Percentiles rank a stretch among this genome's conserved stretches.
phyloP scores from a whole-genome alignment of 176 grass and related monocot genomes.

The Juncus inflexus region DNA sequence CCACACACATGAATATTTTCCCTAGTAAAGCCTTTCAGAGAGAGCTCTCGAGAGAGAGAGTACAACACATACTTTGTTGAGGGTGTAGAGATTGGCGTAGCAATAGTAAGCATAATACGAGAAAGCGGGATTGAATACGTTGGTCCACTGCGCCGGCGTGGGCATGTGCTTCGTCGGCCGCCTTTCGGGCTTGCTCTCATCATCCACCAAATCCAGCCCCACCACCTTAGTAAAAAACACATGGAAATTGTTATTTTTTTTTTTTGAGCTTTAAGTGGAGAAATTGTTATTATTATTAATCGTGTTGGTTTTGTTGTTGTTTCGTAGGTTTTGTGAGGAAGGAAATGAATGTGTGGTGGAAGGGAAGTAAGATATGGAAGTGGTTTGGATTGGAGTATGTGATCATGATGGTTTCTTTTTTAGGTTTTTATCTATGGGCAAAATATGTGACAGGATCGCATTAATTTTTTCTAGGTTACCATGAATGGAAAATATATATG shows the following conservation, averaged over 20 bases:
- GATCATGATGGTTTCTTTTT: no score
- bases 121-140: slow-evolving; percentile 97
- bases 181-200: slow-evolving; percentile 98
- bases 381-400: no score
- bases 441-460: no score
- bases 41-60: slow-evolving; percentile 2
- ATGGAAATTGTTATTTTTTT: neutral
- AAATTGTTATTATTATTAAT: no score
- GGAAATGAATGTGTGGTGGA: no score
- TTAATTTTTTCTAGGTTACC: no score
- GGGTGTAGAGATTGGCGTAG: slow-evolving; percentile 88
- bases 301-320: no score
- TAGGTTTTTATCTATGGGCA: no score
- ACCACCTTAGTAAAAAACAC: slow-evolving; percentile 53
- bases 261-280: no score
- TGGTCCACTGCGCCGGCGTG: slow-evolving; percentile 89
- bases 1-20: slow-evolving; percentile 14
- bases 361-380: no score
- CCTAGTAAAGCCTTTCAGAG: neutral
- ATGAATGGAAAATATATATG: no score
- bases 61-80: slow-evolving; percentile 66
- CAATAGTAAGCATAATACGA: slow-evolving; percentile 99
- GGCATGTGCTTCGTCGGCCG: slow-evolving; percentile 99
- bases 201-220: slow-evolving; percentile 97
- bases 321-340: no score